Evolutionary conservation across 345 rosid species (phyloP).

Genomic region (Rhizophora mangle): DNA sequence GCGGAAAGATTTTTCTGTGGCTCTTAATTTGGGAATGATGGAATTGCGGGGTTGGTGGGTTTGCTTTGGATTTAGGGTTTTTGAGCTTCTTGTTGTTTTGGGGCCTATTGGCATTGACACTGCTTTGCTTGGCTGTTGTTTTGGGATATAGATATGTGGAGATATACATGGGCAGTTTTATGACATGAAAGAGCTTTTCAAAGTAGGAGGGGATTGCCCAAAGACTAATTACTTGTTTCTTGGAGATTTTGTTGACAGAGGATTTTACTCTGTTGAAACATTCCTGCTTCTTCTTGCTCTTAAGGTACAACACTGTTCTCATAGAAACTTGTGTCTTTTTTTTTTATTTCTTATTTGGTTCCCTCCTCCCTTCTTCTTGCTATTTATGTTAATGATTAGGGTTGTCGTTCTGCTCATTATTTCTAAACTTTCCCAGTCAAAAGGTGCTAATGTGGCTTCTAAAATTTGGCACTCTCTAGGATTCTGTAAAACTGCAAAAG

Average conservation of each 20-base stretch:
- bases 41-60: background rate
- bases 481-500: no score
- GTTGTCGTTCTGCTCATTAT: no score
- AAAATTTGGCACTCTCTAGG: no score
- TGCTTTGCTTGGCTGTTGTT: background rate
- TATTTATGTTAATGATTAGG: background rate
- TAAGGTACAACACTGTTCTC: conserved; percentile 49
- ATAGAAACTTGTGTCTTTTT: background rate
- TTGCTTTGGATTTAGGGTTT: conserved; percentile 2
- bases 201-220: conserved; percentile 94
- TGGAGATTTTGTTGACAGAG: conserved; percentile 98
- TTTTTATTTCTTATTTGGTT: background rate
- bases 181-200: conserved; percentile 98
- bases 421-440: no score
- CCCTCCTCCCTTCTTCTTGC: background rate
- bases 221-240: conserved; percentile 94
- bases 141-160: conserved; percentile 67
- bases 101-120: no score
- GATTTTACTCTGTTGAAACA: conserved; percentile 94
- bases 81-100: background rate
- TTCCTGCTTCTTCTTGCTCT: conserved; percentile 89
- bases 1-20: background rate
- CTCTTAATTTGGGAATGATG: background rate
- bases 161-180: conserved; percentile 98
- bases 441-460: no score